phyloP scores from a whole-genome alignment of 164 flowering plant species.

The Nymphaea thermarum region DNA sequence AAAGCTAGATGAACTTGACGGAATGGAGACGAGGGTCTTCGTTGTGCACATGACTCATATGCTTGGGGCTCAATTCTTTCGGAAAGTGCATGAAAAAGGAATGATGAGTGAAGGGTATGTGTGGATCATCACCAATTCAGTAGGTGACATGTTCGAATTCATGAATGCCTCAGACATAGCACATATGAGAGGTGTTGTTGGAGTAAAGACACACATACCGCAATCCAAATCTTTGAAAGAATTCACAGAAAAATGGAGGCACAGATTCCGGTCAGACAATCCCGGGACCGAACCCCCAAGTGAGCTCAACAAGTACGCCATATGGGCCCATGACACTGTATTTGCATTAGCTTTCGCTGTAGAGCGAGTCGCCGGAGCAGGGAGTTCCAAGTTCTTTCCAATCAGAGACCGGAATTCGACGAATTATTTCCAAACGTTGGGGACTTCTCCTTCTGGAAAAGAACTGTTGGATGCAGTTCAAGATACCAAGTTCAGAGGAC shows the following conservation, averaged over 20 bases:
- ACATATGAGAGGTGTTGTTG: constrained; percentile 37
- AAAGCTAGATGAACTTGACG: constrained; percentile 26
- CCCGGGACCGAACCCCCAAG: constrained; percentile 1
- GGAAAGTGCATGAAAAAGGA: constrained; percentile 14
- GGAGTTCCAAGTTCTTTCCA: background rate
- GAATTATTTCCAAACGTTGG: background rate
- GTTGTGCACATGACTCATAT: constrained; percentile 18
- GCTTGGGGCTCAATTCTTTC: constrained; percentile 17
- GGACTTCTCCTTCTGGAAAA: constrained; percentile 7
- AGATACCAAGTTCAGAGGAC: constrained; percentile 15
- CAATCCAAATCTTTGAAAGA: constrained; percentile 9
- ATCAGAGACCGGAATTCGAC: constrained; percentile 2
- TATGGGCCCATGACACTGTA: constrained; percentile 16
- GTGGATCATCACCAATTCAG: constrained; percentile 31
- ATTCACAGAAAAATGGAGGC: constrained; percentile 22
- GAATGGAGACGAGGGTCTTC: constrained; percentile 29
- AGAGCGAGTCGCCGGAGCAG: constrained; percentile 2
- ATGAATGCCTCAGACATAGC: constrained; percentile 9
- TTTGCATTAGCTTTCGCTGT: constrained; percentile 8
- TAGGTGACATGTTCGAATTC: constrained; percentile 8
- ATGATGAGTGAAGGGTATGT: constrained; percentile 36
- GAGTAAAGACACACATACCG: constrained; percentile 21
- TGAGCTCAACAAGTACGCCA: constrained; percentile 3
- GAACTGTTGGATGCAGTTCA: constrained; percentile 9
- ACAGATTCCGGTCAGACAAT: constrained; percentile 9